Conservation (phyloP, 2,329 filamentous ascomycete species). For the Arthrobotrys megalospora region DNA sequence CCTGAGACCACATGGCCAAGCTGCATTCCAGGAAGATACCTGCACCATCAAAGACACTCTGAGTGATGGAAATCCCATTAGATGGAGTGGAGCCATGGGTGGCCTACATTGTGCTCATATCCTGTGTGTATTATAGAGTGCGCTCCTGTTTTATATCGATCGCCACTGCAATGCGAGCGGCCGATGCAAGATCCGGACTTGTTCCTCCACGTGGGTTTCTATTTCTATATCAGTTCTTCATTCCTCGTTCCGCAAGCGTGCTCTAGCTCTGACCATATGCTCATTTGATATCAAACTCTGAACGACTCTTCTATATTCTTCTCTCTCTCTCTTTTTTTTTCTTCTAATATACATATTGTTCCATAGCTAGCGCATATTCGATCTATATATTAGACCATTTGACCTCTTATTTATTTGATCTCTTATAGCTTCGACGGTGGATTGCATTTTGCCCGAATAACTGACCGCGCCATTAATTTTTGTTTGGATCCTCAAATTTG, state of each 20-base stretch:
- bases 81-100: slow-evolving; percentile 32
- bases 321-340: not conserved
- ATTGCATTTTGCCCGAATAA: not conserved
- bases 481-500: slow-evolving; percentile 1
- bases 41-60: slow-evolving; percentile 7
- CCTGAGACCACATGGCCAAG: slow-evolving; percentile 54
- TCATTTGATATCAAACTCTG: not conserved
- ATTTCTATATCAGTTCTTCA: slow-evolving; percentile 36
- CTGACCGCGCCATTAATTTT: too few relatives aligned
- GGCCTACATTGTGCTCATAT: slow-evolving; percentile 30
- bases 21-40: slow-evolving; percentile 18
- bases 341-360: not conserved
- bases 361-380: too few relatives aligned
- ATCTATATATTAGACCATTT: too few relatives aligned
- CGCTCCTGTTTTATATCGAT: slow-evolving; percentile 41
- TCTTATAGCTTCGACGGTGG: not conserved
- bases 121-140: slow-evolving; percentile 17
- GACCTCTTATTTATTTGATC: not conserved
- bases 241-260: slow-evolving; percentile 10
- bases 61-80: slow-evolving; percentile 25
- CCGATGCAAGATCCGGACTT: slow-evolving; percentile 36
- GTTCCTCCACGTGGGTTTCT: slow-evolving; percentile 55
- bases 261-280: not conserved
- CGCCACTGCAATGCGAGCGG: slow-evolving; percentile 31
- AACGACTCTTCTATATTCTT: not conserved